Percentiles rank a stretch among this genome's conserved stretches.
Conservation (phyloP, 2,329 filamentous ascomycete species). For the Botryotinia globosa region DNA sequence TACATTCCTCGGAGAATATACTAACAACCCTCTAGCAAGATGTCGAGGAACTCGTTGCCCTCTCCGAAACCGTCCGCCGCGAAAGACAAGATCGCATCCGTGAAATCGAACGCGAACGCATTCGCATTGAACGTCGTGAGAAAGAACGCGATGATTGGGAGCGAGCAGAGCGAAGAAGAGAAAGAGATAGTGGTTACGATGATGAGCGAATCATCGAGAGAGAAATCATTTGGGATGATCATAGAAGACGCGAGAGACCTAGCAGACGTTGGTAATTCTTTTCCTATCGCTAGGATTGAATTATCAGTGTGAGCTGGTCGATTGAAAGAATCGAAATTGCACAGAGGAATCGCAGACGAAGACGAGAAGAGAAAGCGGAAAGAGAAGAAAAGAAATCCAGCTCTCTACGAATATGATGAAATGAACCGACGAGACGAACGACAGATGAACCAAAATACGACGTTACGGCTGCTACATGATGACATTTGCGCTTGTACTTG, state of each 20-base stretch:
- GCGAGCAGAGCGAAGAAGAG: conserved; percentile 34
- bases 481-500: conserved; percentile 6
- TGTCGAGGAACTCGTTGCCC: conserved; percentile 75
- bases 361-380: not conserved
- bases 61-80: conserved; percentile 78
- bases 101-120: conserved; percentile 55
- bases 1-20: conserved; percentile 5
- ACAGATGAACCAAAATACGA: conserved; percentile 7
- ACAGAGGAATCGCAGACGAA: not conserved
- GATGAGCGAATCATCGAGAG: conserved; percentile 66
- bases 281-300: not conserved
- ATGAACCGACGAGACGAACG: conserved; percentile 9
- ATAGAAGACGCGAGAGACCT: conserved; percentile 14
- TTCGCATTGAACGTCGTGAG: conserved; percentile 51
- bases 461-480: conserved; percentile 15
- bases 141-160: conserved; percentile 42
- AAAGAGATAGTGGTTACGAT: conserved; percentile 44
- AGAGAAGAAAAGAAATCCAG: not conserved
- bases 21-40: conserved; percentile 65
- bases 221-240: conserved; percentile 61
- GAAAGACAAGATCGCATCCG: conserved; percentile 52
- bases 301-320: not conserved
- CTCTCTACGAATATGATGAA: conserved; percentile 14
- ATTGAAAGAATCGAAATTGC: not conserved
- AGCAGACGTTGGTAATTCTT: conserved; percentile 15